Base-by-base conservation (phyloP, 495 filamentous ascomycete genomes). In the Apodospora peruviana region DNA sequence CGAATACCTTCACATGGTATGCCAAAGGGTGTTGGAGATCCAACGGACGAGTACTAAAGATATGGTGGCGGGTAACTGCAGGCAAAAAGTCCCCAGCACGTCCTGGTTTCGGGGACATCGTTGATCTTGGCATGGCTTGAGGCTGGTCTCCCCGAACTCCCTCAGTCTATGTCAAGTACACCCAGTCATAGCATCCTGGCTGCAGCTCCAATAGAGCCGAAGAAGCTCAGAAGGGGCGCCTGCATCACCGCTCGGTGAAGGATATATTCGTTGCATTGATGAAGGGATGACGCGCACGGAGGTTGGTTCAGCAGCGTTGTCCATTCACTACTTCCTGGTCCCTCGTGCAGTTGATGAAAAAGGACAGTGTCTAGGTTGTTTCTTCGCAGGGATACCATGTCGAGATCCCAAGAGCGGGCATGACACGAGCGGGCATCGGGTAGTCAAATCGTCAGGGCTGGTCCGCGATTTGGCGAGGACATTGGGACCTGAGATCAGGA, bases 381-480 rank as follows among this genome's bases (percentile, higher is more conserved):
- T 49, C 45, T 19, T 22, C 19, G 27, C 52, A 56, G 43, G 46
- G 53, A 16, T 48, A 48, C 50, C 57, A 45, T 50, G 52, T 34
- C 23, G 16, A 9, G 37, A 11, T 29, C 40, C 50, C 50, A 37
- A 43, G 47, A 25, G 42, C 40, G 44, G 54, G 40, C 34, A 42
- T 40, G 48, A 29, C 39, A 59, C 24, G 51, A 43, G 44, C 51
- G 51, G 56, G 48, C 41, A 50, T 53, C 44, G 56, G 48, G 23
- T 21, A 25, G 45, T 23, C 39, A 25, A 45, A 46, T 45, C 35
- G 27, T 48, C 29, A 57, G 36, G 56, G 56, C 51, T 55, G 53
- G 47, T 62, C 51, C 57, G 53, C 57, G 50, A 62, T 57, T 59
- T 45, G 53, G 46, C 48, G 16, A 47, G 7, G 25, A 17, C 24